A percentile compares a stretch with the other conserved stretches of the same genome.
These are phyloP conservation scores for Meyerozyma sp. DNA, from an alignment of 1,139 yeast species.

Conservation along the genomic window DNA sequence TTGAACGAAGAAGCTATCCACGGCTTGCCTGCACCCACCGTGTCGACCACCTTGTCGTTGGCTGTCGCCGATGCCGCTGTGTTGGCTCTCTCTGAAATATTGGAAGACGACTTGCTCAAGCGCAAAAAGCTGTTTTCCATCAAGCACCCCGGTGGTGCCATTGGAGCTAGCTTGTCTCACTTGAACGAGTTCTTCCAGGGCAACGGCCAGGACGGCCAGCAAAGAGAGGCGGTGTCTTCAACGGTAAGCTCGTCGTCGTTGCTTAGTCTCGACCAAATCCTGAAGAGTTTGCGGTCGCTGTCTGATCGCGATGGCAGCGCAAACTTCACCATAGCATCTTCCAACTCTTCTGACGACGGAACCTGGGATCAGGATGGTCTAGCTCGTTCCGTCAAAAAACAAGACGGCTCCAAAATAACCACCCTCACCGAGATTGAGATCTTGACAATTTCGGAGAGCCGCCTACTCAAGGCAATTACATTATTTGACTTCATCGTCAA, in stretches of 20 bases:
- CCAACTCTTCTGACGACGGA: constrained; percentile 1
- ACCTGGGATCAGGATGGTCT: background rate
- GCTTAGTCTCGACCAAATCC: constrained; percentile 24
- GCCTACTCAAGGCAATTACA: background rate
- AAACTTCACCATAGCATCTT: constrained; percentile 1
- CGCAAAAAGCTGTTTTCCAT: constrained; percentile 57
- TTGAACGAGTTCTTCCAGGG: constrained; percentile 21
- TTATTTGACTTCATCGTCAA: background rate
- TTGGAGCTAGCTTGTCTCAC: constrained; percentile 53
- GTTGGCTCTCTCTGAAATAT: constrained; percentile 64
- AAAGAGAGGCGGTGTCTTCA: constrained; percentile 7
- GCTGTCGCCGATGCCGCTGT: constrained; percentile 77
- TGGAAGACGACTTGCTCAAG: constrained; percentile 49
- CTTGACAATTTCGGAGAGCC: constrained; percentile 7
- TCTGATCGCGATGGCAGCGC: constrained; percentile 2
- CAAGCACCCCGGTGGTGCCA: constrained; percentile 89
- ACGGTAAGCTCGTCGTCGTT: constrained; percentile 23
- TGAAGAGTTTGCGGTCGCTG: constrained; percentile 11
- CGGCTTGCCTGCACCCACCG: constrained; percentile 86
- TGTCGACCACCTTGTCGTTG: constrained; percentile 72
- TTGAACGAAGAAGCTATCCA: constrained; percentile 62
- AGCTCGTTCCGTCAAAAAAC: background rate
- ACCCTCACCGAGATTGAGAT: constrained; percentile 2
- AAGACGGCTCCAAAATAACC: background rate
- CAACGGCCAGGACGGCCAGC: constrained; percentile 2